These are phyloP conservation scores for Leccinum griseonigrum DNA, from an alignment of 1,284 basidiomycete species.

Conservation along the genomic window DNA sequence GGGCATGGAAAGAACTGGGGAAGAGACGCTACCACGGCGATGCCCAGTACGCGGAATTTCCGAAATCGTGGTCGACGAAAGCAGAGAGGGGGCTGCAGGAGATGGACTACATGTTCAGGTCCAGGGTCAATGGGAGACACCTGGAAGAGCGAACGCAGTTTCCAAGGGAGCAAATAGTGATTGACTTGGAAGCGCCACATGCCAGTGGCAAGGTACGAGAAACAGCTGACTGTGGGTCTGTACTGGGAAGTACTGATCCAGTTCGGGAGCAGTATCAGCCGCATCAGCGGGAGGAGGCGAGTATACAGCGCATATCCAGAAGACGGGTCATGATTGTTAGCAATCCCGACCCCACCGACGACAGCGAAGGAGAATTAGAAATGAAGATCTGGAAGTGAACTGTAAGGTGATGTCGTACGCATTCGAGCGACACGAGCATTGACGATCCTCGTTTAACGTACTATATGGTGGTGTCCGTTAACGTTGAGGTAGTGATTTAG, in stretches of 20 bases:
- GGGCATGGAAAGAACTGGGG: conserved; percentile 17
- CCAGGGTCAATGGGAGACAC: conserved; percentile 13
- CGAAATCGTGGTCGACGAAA: conserved; percentile 27
- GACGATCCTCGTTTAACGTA: neutral
- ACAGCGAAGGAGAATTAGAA: conserved; percentile 29
- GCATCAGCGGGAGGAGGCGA: conserved; percentile 12
- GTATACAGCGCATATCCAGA: conserved; percentile 18
- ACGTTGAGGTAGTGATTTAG: neutral
- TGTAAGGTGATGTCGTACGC: conserved; percentile 4
- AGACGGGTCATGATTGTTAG: conserved; percentile 30
- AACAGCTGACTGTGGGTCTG: neutral
- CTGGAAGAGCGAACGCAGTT: conserved; percentile 9
- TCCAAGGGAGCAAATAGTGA: conserved; percentile 4
- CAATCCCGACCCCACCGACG: conserved; percentile 30
- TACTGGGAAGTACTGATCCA: conserved; percentile 10
- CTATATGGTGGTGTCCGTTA: neutral
- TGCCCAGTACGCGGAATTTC: conserved; percentile 20
- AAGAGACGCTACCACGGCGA: conserved; percentile 13
- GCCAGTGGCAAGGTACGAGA: conserved; percentile 21
- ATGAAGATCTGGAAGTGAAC: conserved; percentile 12
- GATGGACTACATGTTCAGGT: conserved; percentile 23
- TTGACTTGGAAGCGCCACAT: conserved; percentile 13
- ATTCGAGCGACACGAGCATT: neutral
- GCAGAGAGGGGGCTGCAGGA: conserved; percentile 27
- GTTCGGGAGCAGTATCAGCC: conserved; percentile 14